Evolutionary conservation across 164 flowering plant genomes (phyloP).

Genomic region (Aristolochia californica): DNA sequence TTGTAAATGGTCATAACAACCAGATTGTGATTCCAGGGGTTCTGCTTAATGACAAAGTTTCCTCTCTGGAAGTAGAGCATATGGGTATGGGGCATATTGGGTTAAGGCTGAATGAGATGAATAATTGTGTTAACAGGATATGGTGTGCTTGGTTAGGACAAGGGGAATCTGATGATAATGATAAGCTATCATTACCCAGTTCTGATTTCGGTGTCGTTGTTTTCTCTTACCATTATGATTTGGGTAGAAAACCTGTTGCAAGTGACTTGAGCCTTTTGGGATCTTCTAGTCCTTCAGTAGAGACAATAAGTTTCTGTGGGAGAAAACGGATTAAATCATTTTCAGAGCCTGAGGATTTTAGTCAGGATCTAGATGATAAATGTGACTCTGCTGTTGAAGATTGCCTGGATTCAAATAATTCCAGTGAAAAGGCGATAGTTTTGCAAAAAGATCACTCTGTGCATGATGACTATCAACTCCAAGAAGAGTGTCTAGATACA

Average conservation of each 20-base stretch:
- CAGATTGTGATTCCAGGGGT: constrained; percentile 52
- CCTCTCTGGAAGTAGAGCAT: constrained; percentile 33
- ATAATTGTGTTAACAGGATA: constrained; percentile 34
- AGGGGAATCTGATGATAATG: constrained; percentile 13
- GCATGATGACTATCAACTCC: constrained; percentile 27
- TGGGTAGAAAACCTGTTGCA: constrained; percentile 48
- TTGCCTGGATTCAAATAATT: constrained; percentile 18
- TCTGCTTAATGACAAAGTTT: constrained; percentile 34
- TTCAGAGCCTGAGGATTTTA: constrained; percentile 66
- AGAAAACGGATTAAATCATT: constrained; percentile 41
- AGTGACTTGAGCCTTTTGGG: constrained; percentile 32
- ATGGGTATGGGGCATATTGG: constrained; percentile 60
- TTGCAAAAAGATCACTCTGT: constrained; percentile 8
- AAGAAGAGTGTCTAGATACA: constrained; percentile 28
- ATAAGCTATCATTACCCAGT: constrained; percentile 18
- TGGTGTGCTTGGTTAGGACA: constrained; percentile 97
- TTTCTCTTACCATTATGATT: constrained; percentile 41
- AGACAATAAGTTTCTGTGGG: constrained; percentile 14
- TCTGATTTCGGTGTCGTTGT: constrained; percentile 66
- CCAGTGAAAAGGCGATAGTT: constrained; percentile 1
- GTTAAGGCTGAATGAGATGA: constrained; percentile 33
- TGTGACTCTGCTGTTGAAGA: constrained; percentile 46
- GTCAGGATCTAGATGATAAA: constrained; percentile 25
- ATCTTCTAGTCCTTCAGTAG: constrained; percentile 19
- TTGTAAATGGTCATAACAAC: constrained; percentile 8